phyloP scores from a whole-genome alignment of 2,329 filamentous ascomycete genomes.

The Paecilomyces sp. region DNA sequence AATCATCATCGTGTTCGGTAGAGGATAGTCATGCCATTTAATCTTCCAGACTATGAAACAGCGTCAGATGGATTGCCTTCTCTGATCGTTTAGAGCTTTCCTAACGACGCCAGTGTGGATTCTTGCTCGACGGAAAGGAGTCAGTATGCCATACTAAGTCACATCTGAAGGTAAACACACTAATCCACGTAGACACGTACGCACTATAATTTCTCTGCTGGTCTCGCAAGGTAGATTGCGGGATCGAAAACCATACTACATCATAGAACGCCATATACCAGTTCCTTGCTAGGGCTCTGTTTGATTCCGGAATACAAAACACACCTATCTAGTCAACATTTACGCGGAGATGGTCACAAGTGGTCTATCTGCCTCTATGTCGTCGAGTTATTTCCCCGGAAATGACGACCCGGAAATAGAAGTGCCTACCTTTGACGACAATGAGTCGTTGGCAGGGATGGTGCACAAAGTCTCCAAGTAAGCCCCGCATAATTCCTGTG shows the following conservation, averaged over 20 bases:
- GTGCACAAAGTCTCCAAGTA: slow-evolving; percentile 35
- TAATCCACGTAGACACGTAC: not conserved
- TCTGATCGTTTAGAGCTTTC: not conserved
- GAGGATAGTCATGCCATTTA: not conserved
- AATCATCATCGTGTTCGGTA: not conserved
- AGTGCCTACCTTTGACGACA: slow-evolving; percentile 33
- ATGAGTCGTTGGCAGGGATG: slow-evolving; percentile 31
- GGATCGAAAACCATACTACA: not conserved
- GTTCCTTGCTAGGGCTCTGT: not conserved
- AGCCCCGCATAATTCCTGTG: slow-evolving; percentile 1
- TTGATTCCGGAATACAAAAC: not conserved
- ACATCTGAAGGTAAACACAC: not conserved
- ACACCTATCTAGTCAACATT: not conserved
- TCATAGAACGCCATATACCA: not conserved
- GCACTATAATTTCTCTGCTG: not conserved
- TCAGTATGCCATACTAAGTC: not conserved
- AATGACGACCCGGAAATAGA: slow-evolving; percentile 20
- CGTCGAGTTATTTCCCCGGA: slow-evolving; percentile 10
- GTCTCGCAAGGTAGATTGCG: not conserved
- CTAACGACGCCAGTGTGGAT: not conserved
- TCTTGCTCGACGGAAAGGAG: not conserved
- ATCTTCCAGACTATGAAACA: not conserved
- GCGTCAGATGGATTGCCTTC: not conserved
- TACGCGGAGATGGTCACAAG: not conserved
- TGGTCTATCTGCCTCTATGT: slow-evolving; percentile 8